These are phyloP conservation scores for Xerocomus cyaneibrunnescens DNA, from an alignment of 1,284 basidiomycete genomes.

Conservation along the genomic window DNA sequence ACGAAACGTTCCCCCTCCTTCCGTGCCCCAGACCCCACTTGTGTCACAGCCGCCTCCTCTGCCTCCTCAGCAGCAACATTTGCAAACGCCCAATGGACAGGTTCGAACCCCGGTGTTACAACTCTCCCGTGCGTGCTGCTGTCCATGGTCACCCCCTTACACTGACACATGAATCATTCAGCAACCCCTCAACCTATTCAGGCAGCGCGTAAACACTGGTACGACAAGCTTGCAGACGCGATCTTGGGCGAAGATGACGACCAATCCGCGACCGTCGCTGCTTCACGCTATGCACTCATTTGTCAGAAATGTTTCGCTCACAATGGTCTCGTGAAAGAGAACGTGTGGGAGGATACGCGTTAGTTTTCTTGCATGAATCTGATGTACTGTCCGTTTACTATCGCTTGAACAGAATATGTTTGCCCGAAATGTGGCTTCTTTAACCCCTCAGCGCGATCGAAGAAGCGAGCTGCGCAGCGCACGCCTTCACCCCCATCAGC, in stretches of 20 bases:
- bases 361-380: conserved; percentile 39
- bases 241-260: conserved; percentile 81
- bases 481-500: conserved; percentile 29
- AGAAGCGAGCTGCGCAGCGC: conserved; percentile 30
- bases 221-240: conserved; percentile 84
- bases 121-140: conserved; percentile 41
- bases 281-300: conserved; percentile 87
- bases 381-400: conserved; percentile 1
- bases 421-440: conserved; percentile 77
- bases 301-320: conserved; percentile 92
- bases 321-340: conserved; percentile 91
- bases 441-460: conserved; percentile 56
- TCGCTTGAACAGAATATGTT: conserved; percentile 55
- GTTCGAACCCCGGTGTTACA: conserved; percentile 32
- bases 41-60: conserved; percentile 16
- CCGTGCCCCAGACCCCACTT: conserved; percentile 25
- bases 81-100: conserved; percentile 25
- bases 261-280: conserved; percentile 44
- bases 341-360: conserved; percentile 90
- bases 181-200: conserved; percentile 45
- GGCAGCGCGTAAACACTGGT: conserved; percentile 79
- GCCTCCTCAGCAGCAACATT: conserved; percentile 19
- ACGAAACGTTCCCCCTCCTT: conserved; percentile 21
- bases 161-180: conserved; percentile 16
- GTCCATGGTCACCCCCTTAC: not conserved